Percentiles rank a stretch among this genome's conserved stretches.
phyloP scores from a whole-genome alignment of 2,329 filamentous ascomycete species.

The Aspergillus fischeri region DNA sequence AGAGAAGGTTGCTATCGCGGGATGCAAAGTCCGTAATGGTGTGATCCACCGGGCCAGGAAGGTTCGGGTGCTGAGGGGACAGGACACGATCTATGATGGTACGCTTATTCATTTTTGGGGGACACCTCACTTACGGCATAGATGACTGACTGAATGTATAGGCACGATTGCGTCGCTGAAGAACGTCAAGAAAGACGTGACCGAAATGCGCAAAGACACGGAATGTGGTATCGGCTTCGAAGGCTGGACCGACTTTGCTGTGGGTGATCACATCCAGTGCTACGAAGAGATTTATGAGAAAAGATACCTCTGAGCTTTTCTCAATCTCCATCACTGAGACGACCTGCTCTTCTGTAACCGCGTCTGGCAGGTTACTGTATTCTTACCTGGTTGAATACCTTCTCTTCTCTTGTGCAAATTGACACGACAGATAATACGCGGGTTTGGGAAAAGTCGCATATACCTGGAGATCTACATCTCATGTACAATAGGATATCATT shows the following conservation, averaged over 20 bases:
- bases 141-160: slow-evolving; percentile 34
- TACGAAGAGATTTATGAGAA: slow-evolving; percentile 77
- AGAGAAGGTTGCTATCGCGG: slow-evolving; percentile 71
- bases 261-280: slow-evolving; percentile 81
- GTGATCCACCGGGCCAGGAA: slow-evolving; percentile 59
- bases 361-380: slow-evolving; percentile 5
- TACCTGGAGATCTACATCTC: background rate
- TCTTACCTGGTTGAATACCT: slow-evolving; percentile 5
- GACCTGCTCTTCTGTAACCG: slow-evolving; percentile 1
- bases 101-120: slow-evolving; percentile 36
- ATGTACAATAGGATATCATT: slow-evolving; percentile 9
- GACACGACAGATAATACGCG: background rate
- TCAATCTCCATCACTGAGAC: background rate
- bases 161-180: slow-evolving; percentile 78
- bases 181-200: slow-evolving; percentile 86
- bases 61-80: slow-evolving; percentile 68
- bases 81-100: slow-evolving; percentile 77
- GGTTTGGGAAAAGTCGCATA: slow-evolving; percentile 1
- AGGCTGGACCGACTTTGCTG: slow-evolving; percentile 70
- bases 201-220: slow-evolving; percentile 84
- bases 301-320: slow-evolving; percentile 44
- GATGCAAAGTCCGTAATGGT: slow-evolving; percentile 83
- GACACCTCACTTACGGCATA: slow-evolving; percentile 1
- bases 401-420: slow-evolving; percentile 4
- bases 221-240: slow-evolving; percentile 90